Base-by-base conservation (phyloP, 202 grass and related monocot genomes). In the Cymbopogon flexuosus region DNA sequence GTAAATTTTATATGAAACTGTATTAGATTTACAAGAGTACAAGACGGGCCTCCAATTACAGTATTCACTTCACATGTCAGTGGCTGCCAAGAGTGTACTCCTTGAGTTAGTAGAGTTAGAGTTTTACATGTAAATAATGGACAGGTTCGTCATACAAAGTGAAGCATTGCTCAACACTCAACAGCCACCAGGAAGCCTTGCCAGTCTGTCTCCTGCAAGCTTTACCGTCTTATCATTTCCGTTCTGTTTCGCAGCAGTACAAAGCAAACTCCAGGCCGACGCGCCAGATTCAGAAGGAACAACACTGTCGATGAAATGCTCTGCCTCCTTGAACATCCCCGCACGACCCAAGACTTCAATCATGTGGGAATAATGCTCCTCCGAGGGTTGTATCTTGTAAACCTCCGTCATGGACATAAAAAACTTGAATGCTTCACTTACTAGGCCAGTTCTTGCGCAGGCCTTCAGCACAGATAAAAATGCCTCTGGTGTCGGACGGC, bases 281-380 rank as follows among this genome's bases (percentile, higher is more conserved):
- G 84, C 60, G 37, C 81, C 76, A 79, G 81, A 76, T 72, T 79
- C 76, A 63, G 46, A 84, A 81, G 87, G 87, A 46, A 93, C 78
- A 10, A 89, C 87, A 37, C 72, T 87, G 30, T 83, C 67, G 42
- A 93, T 85, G 64, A 93, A 93, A 76, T 93, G 90, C 73, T 89
- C 78, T 76, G 90, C 90, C 75, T 93, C 90, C 76, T 81, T 87
- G 73, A 89, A 87, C 87, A 93, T 93, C 29, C 87, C 90, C 35
- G 77, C 84, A 18, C 75, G 73, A 24, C 88, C 73, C 73, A 93
- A 83, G 33, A 85, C 68, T 75, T 90, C 68, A 40, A 90, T 89
- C 75, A 93, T 83, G 67, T 81, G 35, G 62, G 58, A 83, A 80
- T 88, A 87, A 52, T 93, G 91, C 42, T 57, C 81, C 49, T 74